Conservation (phyloP, 192 early-diverging fungal species). For the Backusella tarrabulga region DNA sequence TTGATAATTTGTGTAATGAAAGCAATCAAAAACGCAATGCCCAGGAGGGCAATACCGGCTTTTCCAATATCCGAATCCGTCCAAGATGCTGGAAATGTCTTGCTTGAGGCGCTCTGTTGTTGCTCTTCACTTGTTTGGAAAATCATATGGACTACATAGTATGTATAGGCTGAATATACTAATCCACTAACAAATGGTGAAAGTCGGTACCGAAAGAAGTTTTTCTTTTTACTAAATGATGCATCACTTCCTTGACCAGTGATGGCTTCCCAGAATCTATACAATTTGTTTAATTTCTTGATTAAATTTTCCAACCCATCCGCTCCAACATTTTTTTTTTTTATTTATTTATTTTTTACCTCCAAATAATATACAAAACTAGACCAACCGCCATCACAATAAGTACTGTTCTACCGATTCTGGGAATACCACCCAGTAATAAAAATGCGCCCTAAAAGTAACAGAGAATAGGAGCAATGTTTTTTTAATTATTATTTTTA, state of each 20-base stretch:
- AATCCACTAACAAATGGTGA: slow-evolving; percentile 44
- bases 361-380: slow-evolving; percentile 45
- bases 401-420: slow-evolving; percentile 32
- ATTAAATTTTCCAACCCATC: not conserved
- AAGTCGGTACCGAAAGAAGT: slow-evolving; percentile 47
- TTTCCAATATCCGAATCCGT: slow-evolving; percentile 22
- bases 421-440: slow-evolving; percentile 38
- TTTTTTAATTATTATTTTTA: not conserved
- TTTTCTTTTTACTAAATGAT: slow-evolving; percentile 36
- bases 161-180: slow-evolving; percentile 47
- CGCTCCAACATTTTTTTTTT: not conserved
- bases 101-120: slow-evolving; percentile 29
- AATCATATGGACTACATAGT: slow-evolving; percentile 41
- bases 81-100: slow-evolving; percentile 39
- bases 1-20: slow-evolving; percentile 43
- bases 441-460: slow-evolving; percentile 43
- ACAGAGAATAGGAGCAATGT: not conserved
- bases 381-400: slow-evolving; percentile 43
- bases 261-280: slow-evolving; percentile 45
- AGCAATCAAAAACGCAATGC: slow-evolving; percentile 45
- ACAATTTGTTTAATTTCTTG: not conserved
- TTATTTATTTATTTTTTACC: not conserved
- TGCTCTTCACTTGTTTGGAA: slow-evolving; percentile 27
- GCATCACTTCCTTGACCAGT: slow-evolving; percentile 47
- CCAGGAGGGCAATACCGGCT: slow-evolving; percentile 32